Percentiles rank a stretch among this genome's conserved stretches.
These are phyloP conservation scores for Aspergillus biplanus DNA, from an alignment of 495 filamentous ascomycete species.

Conservation along the genomic window DNA sequence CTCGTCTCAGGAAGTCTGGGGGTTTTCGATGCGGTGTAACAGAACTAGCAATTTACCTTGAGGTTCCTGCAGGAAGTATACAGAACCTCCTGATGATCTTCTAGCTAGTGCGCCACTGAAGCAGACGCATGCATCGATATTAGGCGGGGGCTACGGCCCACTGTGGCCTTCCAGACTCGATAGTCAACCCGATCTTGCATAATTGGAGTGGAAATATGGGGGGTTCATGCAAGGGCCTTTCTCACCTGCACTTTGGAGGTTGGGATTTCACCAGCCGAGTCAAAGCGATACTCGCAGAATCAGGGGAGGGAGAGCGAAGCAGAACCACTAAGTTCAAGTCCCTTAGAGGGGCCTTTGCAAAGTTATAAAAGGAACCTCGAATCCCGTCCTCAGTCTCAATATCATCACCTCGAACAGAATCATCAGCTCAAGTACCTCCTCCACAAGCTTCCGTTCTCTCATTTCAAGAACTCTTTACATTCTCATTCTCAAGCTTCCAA, in stretches of 20 bases:
- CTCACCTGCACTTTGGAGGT: neutral
- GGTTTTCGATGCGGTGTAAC: neutral
- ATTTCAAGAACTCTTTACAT: slow-evolving; percentile 2
- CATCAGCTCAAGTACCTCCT: slow-evolving; percentile 18
- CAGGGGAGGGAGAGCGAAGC: too few relatives aligned
- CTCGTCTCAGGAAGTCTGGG: neutral
- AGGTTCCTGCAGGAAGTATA: slow-evolving; percentile 1
- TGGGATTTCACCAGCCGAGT: neutral
- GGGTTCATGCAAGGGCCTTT: slow-evolving; percentile 6
- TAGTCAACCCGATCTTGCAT: neutral
- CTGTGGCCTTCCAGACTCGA: neutral
- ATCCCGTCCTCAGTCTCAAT: neutral
- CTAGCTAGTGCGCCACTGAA: neutral
- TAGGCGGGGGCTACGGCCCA: neutral
- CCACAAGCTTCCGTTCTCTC: slow-evolving; percentile 1
- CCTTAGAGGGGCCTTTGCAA: neutral
- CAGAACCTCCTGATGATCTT: neutral
- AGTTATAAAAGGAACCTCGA: slow-evolving; percentile 26
- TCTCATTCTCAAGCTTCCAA: slow-evolving; percentile 15
- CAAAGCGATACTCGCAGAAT: neutral
- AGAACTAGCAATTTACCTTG: neutral
- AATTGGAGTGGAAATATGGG: slow-evolving; percentile 3
- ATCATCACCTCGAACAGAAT: slow-evolving; percentile 23
- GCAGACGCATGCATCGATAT: neutral
- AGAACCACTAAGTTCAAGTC: neutral